Percentiles rank a stretch among this genome's conserved stretches.
These are phyloP conservation scores for Talaromyces proteolyticus DNA, from an alignment of 495 filamentous ascomycete genomes.

Conservation along the genomic window DNA sequence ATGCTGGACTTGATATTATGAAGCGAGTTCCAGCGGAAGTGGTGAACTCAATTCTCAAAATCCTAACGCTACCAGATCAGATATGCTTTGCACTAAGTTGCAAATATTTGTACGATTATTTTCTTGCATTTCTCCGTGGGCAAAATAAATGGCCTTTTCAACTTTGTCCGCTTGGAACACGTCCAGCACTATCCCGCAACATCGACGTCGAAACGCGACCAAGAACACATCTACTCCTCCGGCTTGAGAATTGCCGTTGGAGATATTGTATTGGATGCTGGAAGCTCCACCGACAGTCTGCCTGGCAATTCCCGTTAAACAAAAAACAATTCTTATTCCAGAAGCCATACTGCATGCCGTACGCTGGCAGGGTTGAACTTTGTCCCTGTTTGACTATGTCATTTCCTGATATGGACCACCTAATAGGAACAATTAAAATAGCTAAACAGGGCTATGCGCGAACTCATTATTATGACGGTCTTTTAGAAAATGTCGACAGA, in stretches of 20 bases:
- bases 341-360: neutral
- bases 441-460: neutral
- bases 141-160: neutral
- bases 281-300: neutral
- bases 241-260: neutral
- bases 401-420: neutral
- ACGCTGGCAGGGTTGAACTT: neutral
- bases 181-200: neutral
- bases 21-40: neutral
- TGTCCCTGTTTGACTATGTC: neutral
- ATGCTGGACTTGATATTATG: neutral
- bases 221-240: neutral
- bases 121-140: neutral
- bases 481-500: neutral
- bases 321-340: neutral
- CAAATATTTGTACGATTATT: neutral
- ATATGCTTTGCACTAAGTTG: neutral
- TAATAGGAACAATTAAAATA: neutral
- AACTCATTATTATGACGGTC: neutral
- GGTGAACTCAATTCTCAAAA: neutral
- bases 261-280: neutral
- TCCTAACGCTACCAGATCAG: neutral
- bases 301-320: neutral
- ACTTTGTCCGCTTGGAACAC: neutral
- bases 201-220: neutral